These are phyloP conservation scores for Pichia insulana DNA, from an alignment of 805 yeast genomes.

Conservation along the genomic window DNA sequence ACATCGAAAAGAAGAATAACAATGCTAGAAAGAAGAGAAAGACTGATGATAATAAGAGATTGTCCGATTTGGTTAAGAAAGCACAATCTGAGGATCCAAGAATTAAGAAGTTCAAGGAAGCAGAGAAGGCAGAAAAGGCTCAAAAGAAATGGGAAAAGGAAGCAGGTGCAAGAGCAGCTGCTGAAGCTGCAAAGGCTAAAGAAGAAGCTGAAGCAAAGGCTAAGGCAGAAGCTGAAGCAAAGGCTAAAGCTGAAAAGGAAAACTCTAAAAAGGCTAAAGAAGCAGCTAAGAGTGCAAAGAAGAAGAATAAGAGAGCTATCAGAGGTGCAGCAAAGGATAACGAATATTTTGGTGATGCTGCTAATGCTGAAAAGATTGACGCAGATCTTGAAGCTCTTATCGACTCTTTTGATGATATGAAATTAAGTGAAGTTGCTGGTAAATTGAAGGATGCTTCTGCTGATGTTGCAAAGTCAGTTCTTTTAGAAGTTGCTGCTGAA, in stretches of 20 bases:
- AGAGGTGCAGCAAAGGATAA: conserved; percentile 78
- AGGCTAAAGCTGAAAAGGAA: conserved; percentile 49
- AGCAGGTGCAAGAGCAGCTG: conserved; percentile 95
- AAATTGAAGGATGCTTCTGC: conserved; percentile 53
- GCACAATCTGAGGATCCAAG: conserved; percentile 91
- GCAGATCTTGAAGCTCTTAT: conserved; percentile 73
- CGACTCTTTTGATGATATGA: conserved; percentile 71
- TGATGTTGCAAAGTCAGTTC: conserved; percentile 48
- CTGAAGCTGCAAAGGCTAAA: conserved; percentile 80
- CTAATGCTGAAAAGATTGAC: conserved; percentile 57
- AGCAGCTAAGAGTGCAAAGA: conserved; percentile 94
- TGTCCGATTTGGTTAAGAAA: conserved; percentile 78
- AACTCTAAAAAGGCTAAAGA: conserved; percentile 79
- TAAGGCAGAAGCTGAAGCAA: conserved; percentile 68
- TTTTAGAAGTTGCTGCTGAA: conserved; percentile 47
- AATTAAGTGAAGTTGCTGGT: conserved; percentile 65
- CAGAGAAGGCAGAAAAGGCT: conserved; percentile 91
- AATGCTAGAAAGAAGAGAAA: conserved; percentile 95
- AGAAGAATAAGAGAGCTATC: conserved; percentile 58
- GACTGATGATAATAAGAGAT: conserved; percentile 91
- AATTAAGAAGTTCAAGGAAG: conserved; percentile 86
- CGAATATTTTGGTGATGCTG: conserved; percentile 76
- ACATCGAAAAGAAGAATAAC: conserved; percentile 93
- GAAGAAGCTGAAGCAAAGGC: conserved; percentile 84
- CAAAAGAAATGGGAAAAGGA: conserved; percentile 95